Evolutionary conservation across 345 rosid species (phyloP), one percentile per base, ranked within the genome.

Genomic region (Durio zibethinus): DNA sequence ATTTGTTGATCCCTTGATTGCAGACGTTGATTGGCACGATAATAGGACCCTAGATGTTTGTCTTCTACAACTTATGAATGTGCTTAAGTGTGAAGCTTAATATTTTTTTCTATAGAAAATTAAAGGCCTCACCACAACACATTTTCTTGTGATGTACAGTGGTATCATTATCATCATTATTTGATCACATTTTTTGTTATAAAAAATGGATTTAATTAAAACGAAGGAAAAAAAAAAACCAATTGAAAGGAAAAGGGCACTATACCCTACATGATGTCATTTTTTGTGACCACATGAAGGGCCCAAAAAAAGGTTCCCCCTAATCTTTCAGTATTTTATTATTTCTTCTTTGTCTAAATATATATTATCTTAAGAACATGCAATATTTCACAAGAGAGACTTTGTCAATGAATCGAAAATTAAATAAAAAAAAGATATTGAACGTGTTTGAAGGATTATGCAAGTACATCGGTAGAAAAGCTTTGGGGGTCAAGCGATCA

Each of bases 381-480:
- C 40, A 70, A 48, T 29, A 16, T 68, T 67, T 10, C 14, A 50
- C 27, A 25, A 4, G 25, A 75, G 5, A 27, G 77, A 75, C 77
- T 61, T 1, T 43, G 50, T 75, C 77, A 75, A 72, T 60, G 16
- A 4, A 48, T 33, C 31, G 5, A 7, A 74, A 25, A 16, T 10
- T 54, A 8, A 47, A 3, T 1, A 65, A 33, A 33, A 42, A 15
- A 18, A 4, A 3, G 0, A 43, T 7, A 27, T 4, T 15, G 43
- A 40, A 40, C 80, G 74, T 77, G 75, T 77, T 77, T 57, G 80
- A 77, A 77, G 67, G 79, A 23, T 67, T 66, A 66, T 36, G 23
- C 71, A 18, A 27, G n/a, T n/a, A n/a, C n/a, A 15, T 62, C 21
- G 29, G 45, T 31, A 0, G 27, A 11, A n/a, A 27, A 76, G 45